Evolutionary conservation across 2,329 filamentous ascomycete genomes (phyloP).

Genomic region (Cordyceps cateniannulata): DNA sequence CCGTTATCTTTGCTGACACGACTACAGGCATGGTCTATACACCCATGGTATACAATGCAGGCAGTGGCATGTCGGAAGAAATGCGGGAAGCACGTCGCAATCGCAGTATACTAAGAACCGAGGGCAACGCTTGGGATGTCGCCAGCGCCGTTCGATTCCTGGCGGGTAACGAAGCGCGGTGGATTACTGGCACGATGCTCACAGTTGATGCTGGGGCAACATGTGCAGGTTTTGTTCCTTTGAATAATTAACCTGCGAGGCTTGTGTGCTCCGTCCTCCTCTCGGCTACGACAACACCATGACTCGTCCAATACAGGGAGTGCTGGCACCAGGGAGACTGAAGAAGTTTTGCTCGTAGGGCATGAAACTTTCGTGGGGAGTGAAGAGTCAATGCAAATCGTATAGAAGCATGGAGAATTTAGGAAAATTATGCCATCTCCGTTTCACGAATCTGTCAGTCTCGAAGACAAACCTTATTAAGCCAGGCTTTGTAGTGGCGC

Average conservation of each 20-base stretch:
- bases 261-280: neutral
- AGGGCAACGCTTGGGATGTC: constrained; percentile 38
- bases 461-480: neutral
- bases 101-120: constrained; percentile 33
- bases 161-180: constrained; percentile 33
- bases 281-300: no score
- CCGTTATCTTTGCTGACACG: neutral
- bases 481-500: neutral
- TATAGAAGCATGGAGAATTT: neutral
- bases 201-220: constrained; percentile 38
- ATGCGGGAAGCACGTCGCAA: constrained; percentile 29
- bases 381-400: neutral
- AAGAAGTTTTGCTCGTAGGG: neutral
- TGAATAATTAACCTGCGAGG: neutral
- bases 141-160: constrained; percentile 34
- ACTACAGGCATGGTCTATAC: constrained; percentile 36
- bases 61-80: constrained; percentile 33
- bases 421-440: no score
- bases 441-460: neutral
- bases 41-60: constrained; percentile 35
- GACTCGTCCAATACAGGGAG: neutral
- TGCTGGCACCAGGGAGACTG: neutral
- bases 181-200: constrained; percentile 36
- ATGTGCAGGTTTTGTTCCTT: constrained; percentile 18
- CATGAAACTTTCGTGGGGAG: neutral